A percentile compares a stretch with the other conserved stretches of the same genome.
These are phyloP conservation scores for Debaryomyces nepalensis DNA, from an alignment of 1,139 yeast species.

Conservation along the genomic window DNA sequence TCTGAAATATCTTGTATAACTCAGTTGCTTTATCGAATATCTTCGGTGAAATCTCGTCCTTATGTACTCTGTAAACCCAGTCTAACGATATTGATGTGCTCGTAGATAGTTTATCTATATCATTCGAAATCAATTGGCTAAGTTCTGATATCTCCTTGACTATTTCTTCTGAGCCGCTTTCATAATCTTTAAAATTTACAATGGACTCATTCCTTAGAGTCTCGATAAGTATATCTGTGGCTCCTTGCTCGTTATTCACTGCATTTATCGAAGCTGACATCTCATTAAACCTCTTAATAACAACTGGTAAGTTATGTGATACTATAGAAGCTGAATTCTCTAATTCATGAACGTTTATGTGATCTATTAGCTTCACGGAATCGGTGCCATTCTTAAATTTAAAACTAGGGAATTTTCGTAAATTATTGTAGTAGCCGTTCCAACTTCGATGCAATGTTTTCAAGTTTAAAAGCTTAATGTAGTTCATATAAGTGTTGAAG, in stretches of 20 bases:
- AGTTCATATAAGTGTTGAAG: slow-evolving; percentile 53
- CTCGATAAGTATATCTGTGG: slow-evolving; percentile 40
- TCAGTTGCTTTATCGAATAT: slow-evolving; percentile 19
- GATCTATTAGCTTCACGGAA: slow-evolving; percentile 25
- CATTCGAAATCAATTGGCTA: slow-evolving; percentile 18
- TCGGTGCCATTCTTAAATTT: slow-evolving; percentile 21
- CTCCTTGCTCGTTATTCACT: slow-evolving; percentile 33
- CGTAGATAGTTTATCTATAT: slow-evolving; percentile 22
- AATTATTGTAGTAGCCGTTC: slow-evolving; percentile 45
- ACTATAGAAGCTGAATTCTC: slow-evolving; percentile 29
- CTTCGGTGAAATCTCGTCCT: slow-evolving; percentile 20
- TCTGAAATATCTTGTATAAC: slow-evolving; percentile 21
- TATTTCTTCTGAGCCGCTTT: slow-evolving; percentile 9
- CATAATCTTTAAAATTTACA: slow-evolving; percentile 29
- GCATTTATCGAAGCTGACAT: slow-evolving; percentile 36
- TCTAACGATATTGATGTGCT: slow-evolving; percentile 17
- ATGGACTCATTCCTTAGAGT: slow-evolving; percentile 41
- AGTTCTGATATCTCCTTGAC: slow-evolving; percentile 11
- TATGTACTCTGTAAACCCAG: slow-evolving; percentile 23
- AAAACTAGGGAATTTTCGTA: slow-evolving; percentile 42
- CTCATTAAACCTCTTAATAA: slow-evolving; percentile 43
- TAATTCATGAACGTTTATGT: slow-evolving; percentile 33
- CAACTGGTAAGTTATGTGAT: slow-evolving; percentile 32
- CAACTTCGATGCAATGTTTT: slow-evolving; percentile 56
- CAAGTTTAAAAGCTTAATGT: slow-evolving; percentile 48